Percentiles rank a stretch among this genome's conserved stretches.
Conservation (phyloP, 805 yeast genomes). For the Wickerhamomyces mucosus region DNA sequence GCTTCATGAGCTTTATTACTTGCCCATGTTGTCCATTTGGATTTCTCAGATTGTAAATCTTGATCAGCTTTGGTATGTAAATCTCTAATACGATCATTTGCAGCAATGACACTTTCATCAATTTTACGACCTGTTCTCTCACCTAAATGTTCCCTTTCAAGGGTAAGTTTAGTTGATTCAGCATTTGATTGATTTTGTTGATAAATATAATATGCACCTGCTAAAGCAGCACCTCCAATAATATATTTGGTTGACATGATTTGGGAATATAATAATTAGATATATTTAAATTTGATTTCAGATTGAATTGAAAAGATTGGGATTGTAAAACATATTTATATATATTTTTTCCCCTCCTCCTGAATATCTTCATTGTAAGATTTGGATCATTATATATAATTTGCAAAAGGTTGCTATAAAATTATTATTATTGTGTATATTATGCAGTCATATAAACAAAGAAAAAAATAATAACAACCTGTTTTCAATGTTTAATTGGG, state of each 20-base stretch:
- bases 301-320: too few relatives aligned
- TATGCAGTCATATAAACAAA: too few relatives aligned
- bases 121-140: constrained; percentile 18
- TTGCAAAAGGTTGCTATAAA: too few relatives aligned
- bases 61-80: constrained; percentile 13
- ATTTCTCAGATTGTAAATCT: constrained; percentile 8
- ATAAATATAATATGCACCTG: constrained; percentile 19
- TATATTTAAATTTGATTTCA: too few relatives aligned
- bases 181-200: constrained; percentile 6
- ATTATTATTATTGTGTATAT: too few relatives aligned
- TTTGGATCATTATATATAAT: too few relatives aligned
- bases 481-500: too few relatives aligned
- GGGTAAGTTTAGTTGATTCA: background rate
- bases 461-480: too few relatives aligned
- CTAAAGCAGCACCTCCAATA: constrained; percentile 17
- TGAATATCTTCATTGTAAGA: too few relatives aligned
- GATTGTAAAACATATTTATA: too few relatives aligned
- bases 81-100: constrained; percentile 9
- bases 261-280: too few relatives aligned
- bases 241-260: constrained; percentile 10
- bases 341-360: too few relatives aligned
- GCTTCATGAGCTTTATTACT: constrained; percentile 11
- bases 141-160: constrained; percentile 11
- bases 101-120: constrained; percentile 14
- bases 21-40: constrained; percentile 14